phyloP scores from a whole-genome alignment of 2,329 filamentous ascomycete genomes.

The Penicillium sp. region DNA sequence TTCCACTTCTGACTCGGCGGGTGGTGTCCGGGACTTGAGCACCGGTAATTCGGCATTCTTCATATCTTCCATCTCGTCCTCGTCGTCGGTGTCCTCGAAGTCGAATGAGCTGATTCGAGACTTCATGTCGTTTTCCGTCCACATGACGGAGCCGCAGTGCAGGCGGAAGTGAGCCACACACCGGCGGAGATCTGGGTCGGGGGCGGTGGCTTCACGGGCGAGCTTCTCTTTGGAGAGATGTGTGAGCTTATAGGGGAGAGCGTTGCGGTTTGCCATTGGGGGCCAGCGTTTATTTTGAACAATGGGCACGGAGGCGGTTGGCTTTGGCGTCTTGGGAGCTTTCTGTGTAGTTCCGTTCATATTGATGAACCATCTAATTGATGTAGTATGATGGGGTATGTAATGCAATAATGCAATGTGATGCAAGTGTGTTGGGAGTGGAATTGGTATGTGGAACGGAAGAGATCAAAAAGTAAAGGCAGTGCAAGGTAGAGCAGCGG shows the following conservation, averaged over 20 bases:
- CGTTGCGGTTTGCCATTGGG: conserved; percentile 37
- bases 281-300: conserved; percentile 36
- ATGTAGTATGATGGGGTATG: no score
- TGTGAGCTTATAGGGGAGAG: conserved; percentile 39
- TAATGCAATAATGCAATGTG: no score
- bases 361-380: no score
- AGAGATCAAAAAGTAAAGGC: background rate
- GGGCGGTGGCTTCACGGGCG: conserved; percentile 37
- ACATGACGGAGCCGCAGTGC: conserved; percentile 35
- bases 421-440: background rate
- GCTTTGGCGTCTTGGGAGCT: conserved; percentile 22
- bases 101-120: conserved; percentile 39
- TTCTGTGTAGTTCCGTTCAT: conserved; percentile 30
- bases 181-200: conserved; percentile 38
- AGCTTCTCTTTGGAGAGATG: conserved; percentile 39
- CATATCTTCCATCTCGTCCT: conserved; percentile 28
- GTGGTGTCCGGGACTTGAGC: background rate
- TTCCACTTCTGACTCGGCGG: conserved; percentile 5
- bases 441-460: background rate
- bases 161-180: conserved; percentile 39
- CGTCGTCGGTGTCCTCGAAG: conserved; percentile 35
- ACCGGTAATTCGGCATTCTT: conserved; percentile 12
- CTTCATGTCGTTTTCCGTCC: conserved; percentile 39
- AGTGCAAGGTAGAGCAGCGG: background rate
- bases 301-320: conserved; percentile 25